These are phyloP conservation scores for Selaginella moellendorffii DNA, from an alignment of 75 land plant species.

Conservation along the genomic window DNA sequence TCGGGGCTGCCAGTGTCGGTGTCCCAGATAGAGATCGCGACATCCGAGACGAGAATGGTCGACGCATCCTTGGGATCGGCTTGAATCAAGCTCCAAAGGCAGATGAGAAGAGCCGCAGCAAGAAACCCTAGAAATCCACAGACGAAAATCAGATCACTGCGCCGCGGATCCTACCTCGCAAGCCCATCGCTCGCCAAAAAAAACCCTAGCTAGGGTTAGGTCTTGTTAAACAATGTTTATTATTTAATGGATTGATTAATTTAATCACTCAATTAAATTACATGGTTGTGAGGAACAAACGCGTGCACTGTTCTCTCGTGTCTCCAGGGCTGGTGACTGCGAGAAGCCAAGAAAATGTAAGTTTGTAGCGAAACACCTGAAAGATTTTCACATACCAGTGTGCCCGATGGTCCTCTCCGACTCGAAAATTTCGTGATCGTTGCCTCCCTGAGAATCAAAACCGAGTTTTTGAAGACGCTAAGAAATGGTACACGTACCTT, in stretches of 20 bases:
- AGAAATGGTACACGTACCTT: slow-evolving; percentile 30
- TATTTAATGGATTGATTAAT: neutral
- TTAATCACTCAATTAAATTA: neutral
- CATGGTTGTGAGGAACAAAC: slow-evolving; percentile 34
- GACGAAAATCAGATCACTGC: neutral
- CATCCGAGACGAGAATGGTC: slow-evolving; percentile 29
- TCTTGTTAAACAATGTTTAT: neutral
- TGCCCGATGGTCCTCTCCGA: slow-evolving; percentile 78
- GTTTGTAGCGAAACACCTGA: neutral
- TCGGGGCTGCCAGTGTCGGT: slow-evolving; percentile 58
- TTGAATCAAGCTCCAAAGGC: neutral
- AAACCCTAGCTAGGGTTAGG: neutral
- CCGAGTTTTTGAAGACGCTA: neutral
- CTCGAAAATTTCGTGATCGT: slow-evolving; percentile 76
- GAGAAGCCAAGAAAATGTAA: slow-evolving; percentile 8
- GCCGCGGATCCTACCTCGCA: neutral
- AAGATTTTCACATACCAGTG: slow-evolving; percentile 38
- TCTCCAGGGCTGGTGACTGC: slow-evolving; percentile 84
- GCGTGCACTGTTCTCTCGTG: slow-evolving; percentile 49
- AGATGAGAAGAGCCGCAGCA: neutral
- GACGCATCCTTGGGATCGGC: neutral
- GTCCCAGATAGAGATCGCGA: slow-evolving; percentile 56
- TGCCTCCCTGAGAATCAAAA: slow-evolving; percentile 59
- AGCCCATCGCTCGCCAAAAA: neutral
- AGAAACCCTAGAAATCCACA: too few relatives aligned